These are phyloP conservation scores for Babesia microti DNA, from an alignment of 169 alveolate genomes.

Conservation along the genomic window DNA sequence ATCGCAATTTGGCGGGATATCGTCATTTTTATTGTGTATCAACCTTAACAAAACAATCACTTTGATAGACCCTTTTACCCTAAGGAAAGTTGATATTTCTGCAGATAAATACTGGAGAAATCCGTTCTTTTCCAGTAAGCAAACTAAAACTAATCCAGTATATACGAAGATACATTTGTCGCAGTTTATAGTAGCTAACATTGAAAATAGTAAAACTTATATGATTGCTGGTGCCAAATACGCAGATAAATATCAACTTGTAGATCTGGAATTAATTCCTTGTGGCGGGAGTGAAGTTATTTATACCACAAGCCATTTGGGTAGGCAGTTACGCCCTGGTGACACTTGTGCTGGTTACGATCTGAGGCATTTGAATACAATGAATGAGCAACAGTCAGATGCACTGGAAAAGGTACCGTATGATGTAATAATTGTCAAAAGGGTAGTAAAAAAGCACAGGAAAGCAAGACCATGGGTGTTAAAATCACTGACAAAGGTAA, in stretches of 20 bases:
- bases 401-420: slow-evolving; percentile 27
- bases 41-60: slow-evolving; percentile 36
- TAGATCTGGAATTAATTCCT: slow-evolving; percentile 43
- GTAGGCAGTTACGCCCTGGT: slow-evolving; percentile 26
- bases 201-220: slow-evolving; percentile 19
- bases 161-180: slow-evolving; percentile 40
- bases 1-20: slow-evolving; percentile 38
- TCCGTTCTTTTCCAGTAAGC: slow-evolving; percentile 42
- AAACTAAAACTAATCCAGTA: slow-evolving; percentile 6
- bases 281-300: slow-evolving; percentile 30
- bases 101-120: slow-evolving; percentile 38
- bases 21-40: slow-evolving; percentile 34
- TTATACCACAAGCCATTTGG: slow-evolving; percentile 45
- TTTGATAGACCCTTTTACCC: slow-evolving; percentile 40
- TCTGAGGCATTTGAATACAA: slow-evolving; percentile 24
- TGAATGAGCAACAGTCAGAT: slow-evolving; percentile 46
- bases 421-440: slow-evolving; percentile 38
- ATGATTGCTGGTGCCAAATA: slow-evolving; percentile 9
- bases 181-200: slow-evolving; percentile 32
- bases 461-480: slow-evolving; percentile 39
- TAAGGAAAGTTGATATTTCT: slow-evolving; percentile 37
- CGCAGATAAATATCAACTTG: slow-evolving; percentile 22
- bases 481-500: slow-evolving; percentile 23
- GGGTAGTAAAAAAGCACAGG: slow-evolving; percentile 17
- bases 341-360: slow-evolving; percentile 39